phyloP scores from a whole-genome alignment of 768 basidiomycete genomes.

The Chalciporus chontae region DNA sequence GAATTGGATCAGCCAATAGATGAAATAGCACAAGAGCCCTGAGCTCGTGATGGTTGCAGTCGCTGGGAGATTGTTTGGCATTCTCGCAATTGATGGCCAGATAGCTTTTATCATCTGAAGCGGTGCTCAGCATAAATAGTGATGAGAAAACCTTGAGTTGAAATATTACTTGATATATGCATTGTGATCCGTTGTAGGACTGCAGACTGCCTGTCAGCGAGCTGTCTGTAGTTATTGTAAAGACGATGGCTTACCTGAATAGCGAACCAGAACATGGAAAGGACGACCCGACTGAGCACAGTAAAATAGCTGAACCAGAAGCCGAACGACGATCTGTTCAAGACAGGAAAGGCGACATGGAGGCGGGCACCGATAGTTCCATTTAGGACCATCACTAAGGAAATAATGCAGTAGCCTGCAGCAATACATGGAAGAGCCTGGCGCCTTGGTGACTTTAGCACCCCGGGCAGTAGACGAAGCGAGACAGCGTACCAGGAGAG shows the following conservation, averaged over 20 bases:
- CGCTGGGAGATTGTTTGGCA: conserved; percentile 62
- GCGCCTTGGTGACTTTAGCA: conserved; percentile 38
- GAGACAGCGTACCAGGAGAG: conserved; percentile 54
- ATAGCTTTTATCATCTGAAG: conserved; percentile 71
- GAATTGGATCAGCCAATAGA: conserved; percentile 77
- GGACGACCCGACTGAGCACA: conserved; percentile 70
- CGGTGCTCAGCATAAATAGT: background rate
- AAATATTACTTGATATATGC: conserved; percentile 54
- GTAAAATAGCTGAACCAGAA: conserved; percentile 90
- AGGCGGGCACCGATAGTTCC: conserved; percentile 79
- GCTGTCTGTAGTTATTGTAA: background rate
- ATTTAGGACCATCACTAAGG: conserved; percentile 72
- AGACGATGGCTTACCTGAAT: conserved; percentile 46
- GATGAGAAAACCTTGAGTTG: background rate
- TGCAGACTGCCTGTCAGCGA: conserved; percentile 13
- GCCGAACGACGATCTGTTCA: conserved; percentile 82
- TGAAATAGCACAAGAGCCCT: conserved; percentile 70
- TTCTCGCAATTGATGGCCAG: conserved; percentile 66
- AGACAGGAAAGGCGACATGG: conserved; percentile 70
- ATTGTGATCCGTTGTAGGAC: conserved; percentile 64
- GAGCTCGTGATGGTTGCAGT: conserved; percentile 61
- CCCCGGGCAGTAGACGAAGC: background rate
- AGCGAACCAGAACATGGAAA: conserved; percentile 84
- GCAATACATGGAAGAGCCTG: conserved; percentile 70
- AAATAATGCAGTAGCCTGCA: conserved; percentile 69